Evolutionary conservation across 2,329 filamentous ascomycete species (phyloP), one percentile per base, ranked within the genome.

Genomic region (Colletotrichum zoysiae): DNA sequence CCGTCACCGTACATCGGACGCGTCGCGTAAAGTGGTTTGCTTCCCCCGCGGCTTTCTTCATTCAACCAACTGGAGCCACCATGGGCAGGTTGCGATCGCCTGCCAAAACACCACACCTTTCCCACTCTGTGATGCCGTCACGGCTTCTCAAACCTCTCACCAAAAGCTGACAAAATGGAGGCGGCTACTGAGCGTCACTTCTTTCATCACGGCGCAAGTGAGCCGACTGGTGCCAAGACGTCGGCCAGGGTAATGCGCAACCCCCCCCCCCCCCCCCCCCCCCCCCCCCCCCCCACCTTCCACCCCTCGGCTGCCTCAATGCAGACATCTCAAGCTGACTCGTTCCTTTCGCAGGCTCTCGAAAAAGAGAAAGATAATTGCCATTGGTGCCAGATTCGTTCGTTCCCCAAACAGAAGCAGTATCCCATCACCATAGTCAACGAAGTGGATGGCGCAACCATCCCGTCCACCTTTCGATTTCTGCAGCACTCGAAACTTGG

Each of bases 391-490:
- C 89, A 91, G 77, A 82, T 91, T 44, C 85, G 87, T 8, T 79
- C 82, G 0, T 90, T 91, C 74, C 79, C 83, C 1, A 87, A 82
- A 0, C 86, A 89, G 73, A 70, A 78, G 0, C 70, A 78, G 1
- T 84, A 83, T 9, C 88, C 89, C 1, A 86, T 94, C 35, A 88
- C 88, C 0, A 86, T 95, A 1, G 82, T 90, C 63, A 95, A 95
- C 77, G 82, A 85, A 0, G 81, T 88, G 2, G 90, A 92, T 75
- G 81, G 85, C 69, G 84, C 76, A 74, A 85, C 75, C n/a, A 82
- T 90, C 18, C 90, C 92, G 0, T 81, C 88, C 0, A 82, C 87
- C 50, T 97, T 96, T 76, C 84, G 84, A 0, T 95, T 95, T 78
- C 91, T 95, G 65, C 84, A 90, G 8, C 80, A 86, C 1, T 90